These are phyloP conservation scores for Kentomonas sorsogonicus DNA, from an alignment of 208 protist species.

Conservation along the genomic window DNA sequence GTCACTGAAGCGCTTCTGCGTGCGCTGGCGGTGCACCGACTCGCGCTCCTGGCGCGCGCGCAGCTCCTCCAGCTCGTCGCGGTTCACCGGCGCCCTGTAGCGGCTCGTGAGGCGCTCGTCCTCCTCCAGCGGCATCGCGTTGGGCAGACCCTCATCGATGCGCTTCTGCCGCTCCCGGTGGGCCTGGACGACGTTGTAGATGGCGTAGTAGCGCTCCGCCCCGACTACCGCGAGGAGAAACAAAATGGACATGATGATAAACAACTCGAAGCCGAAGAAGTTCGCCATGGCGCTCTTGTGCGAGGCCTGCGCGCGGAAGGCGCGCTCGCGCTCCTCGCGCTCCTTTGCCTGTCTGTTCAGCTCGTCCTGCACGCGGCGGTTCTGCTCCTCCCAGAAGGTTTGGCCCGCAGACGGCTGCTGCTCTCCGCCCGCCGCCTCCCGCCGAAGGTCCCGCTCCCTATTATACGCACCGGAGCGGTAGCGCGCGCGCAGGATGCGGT, in stretches of 20 bases:
- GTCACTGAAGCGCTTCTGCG: constrained; percentile 66
- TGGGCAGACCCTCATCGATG: constrained; percentile 70
- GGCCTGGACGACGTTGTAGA: constrained; percentile 39
- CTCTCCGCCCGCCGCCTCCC: background rate
- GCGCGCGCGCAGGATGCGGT: constrained; percentile 41
- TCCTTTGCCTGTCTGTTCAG: constrained; percentile 31
- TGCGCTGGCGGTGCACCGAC: constrained; percentile 52
- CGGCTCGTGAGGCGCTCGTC: constrained; percentile 30
- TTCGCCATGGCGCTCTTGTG: constrained; percentile 17
- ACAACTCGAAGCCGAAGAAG: constrained; percentile 38
- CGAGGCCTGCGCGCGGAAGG: constrained; percentile 12
- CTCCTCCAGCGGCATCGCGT: constrained; percentile 53
- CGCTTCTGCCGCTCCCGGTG: constrained; percentile 34
- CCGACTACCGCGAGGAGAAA: constrained; percentile 27
- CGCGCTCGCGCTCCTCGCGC: constrained; percentile 18
- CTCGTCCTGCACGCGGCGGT: too few species aligned
- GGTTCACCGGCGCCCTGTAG: constrained; percentile 36
- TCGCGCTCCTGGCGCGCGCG: constrained; percentile 41
- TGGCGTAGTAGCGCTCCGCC: constrained; percentile 48
- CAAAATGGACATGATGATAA: constrained; percentile 45
- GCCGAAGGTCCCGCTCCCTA: background rate
- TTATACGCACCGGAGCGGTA: constrained; percentile 21
- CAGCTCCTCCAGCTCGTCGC: constrained; percentile 33
- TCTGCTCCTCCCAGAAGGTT: constrained; percentile 47
- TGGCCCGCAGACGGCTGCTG: constrained; percentile 13